phyloP scores from a whole-genome alignment of 805 yeast species.

The Myxozyma melibiosi region DNA sequence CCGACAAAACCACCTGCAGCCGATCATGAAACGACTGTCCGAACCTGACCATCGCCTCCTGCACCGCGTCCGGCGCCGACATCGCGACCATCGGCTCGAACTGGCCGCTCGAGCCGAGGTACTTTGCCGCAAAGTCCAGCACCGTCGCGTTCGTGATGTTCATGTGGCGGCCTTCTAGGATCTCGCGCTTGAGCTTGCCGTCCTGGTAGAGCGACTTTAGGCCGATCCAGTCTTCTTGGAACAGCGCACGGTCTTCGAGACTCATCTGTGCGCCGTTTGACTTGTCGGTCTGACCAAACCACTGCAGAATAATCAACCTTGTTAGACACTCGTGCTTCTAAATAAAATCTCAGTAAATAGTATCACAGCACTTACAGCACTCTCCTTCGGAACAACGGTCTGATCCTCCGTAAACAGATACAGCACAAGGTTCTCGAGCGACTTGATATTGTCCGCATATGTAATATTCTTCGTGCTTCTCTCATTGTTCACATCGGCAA shows the following conservation, averaged over 20 bases:
- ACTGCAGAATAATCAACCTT: constrained; percentile 27
- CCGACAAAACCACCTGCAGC: constrained; percentile 8
- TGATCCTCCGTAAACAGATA: constrained; percentile 62
- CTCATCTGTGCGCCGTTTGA: constrained; percentile 48
- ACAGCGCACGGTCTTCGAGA: constrained; percentile 54
- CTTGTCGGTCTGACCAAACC: constrained; percentile 58
- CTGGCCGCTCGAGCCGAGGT: constrained; percentile 43
- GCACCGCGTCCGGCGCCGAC: constrained; percentile 2
- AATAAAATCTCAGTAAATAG: background rate
- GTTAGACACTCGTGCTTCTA: no score
- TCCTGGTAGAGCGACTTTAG: constrained; percentile 51
- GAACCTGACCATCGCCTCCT: constrained; percentile 4
- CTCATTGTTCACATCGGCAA: constrained; percentile 73
- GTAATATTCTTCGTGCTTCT: constrained; percentile 41
- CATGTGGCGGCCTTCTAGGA: constrained; percentile 67
- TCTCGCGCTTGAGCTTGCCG: constrained; percentile 51
- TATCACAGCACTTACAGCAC: constrained; percentile 50
- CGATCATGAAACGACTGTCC: background rate
- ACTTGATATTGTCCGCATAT: constrained; percentile 50
- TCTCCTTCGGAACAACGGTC: constrained; percentile 72
- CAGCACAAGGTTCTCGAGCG: constrained; percentile 58
- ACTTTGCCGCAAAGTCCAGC: constrained; percentile 47
- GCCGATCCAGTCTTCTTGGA: constrained; percentile 62
- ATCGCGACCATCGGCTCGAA: background rate
- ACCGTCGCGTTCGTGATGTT: constrained; percentile 57